Percentiles rank a stretch among this genome's conserved stretches.
These are phyloP conservation scores for Fusarium sp. DNA, from an alignment of 2,329 filamentous ascomycete species.

Conservation along the genomic window DNA sequence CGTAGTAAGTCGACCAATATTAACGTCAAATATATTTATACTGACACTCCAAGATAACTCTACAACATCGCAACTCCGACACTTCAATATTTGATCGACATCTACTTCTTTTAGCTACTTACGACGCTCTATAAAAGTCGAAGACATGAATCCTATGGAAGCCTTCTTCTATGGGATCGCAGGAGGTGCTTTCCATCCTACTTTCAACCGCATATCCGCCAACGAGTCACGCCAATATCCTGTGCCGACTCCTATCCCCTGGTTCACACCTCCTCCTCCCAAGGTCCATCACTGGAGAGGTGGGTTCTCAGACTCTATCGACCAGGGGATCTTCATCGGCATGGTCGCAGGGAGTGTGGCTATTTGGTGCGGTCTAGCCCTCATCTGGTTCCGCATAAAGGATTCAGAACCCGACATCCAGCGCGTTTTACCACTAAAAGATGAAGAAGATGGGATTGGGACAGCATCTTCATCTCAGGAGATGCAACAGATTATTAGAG, in stretches of 20 bases:
- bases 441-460: background rate
- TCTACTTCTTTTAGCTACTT: background rate
- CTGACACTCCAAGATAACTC: background rate
- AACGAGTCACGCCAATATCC: background rate
- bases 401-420: background rate
- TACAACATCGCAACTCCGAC: background rate
- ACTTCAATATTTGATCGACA: no score
- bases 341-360: background rate
- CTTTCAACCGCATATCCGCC: background rate
- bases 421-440: background rate
- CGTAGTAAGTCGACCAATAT: background rate
- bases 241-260: background rate
- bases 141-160: background rate
- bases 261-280: background rate
- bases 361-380: background rate
- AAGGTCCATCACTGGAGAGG: slow-evolving; percentile 1
- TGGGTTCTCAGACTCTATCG: background rate
- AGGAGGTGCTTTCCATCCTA: background rate
- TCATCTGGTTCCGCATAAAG: background rate
- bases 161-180: background rate
- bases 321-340: background rate
- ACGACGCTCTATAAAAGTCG: background rate
- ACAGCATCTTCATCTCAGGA: background rate
- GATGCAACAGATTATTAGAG: background rate
- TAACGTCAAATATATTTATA: background rate